Percentiles rank a stretch among this genome's conserved stretches.
These are phyloP conservation scores for Microbotryum intermedium DNA, from an alignment of 1,284 basidiomycete species.

Conservation along the genomic window DNA sequence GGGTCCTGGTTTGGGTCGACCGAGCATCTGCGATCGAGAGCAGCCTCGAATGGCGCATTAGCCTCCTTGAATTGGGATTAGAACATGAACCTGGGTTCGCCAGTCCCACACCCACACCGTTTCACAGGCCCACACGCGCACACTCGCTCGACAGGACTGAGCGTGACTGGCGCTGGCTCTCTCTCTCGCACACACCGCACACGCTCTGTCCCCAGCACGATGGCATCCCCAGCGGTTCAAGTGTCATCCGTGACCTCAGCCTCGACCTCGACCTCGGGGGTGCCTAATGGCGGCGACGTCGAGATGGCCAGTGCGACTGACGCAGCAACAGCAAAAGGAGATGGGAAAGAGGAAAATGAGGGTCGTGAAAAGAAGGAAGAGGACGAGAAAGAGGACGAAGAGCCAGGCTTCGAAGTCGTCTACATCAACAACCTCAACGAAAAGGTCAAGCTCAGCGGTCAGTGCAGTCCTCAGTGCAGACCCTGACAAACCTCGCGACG, in stretches of 20 bases:
- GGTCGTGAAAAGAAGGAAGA: slow-evolving; percentile 16
- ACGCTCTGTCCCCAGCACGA: no score
- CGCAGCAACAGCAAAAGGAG: neutral
- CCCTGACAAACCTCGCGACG: neutral
- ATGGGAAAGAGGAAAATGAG: neutral
- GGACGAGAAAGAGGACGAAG: slow-evolving; percentile 38
- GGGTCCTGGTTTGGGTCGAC: no score
- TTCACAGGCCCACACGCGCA: neutral
- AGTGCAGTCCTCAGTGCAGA: neutral
- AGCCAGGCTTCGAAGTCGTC: slow-evolving; percentile 60
- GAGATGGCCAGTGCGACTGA: neutral
- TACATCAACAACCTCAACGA: slow-evolving; percentile 98
- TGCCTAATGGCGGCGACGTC: no score
- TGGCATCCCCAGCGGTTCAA: no score
- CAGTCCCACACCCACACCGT: no score
- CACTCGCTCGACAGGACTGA: no score
- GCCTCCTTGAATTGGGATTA: no score
- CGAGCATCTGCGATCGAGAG: no score
- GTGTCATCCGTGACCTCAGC: neutral
- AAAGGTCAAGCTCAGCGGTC: slow-evolving; percentile 64
- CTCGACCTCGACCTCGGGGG: neutral
- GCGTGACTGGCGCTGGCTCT: no score
- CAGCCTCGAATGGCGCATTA: no score
- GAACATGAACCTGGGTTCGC: no score
- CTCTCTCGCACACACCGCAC: neutral